A percentile compares a stretch with the other conserved stretches of the same genome.
phyloP scores from a whole-genome alignment of 495 filamentous ascomycete genomes.

The Lasiosphaeriaceae sp. region DNA sequence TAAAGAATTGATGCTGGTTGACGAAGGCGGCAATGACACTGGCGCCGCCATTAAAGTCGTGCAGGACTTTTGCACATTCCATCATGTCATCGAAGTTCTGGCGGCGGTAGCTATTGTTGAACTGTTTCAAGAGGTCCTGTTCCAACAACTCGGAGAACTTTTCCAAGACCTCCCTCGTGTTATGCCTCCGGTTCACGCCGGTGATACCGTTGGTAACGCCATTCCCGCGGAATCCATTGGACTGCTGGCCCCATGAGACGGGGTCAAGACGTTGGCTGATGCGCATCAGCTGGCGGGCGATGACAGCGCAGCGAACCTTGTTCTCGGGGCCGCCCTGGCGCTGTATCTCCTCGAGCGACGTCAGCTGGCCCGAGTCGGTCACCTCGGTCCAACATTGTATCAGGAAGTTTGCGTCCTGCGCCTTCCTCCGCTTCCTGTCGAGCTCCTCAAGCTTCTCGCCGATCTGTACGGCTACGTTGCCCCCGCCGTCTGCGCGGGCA shows the following conservation, averaged over 20 bases:
- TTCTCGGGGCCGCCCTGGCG: slow-evolving; percentile 75
- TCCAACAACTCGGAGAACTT: slow-evolving; percentile 95
- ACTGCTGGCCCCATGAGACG: slow-evolving; percentile 61
- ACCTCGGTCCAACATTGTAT: slow-evolving; percentile 96
- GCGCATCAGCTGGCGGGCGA: slow-evolving; percentile 81
- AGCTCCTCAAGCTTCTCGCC: slow-evolving; percentile 90
- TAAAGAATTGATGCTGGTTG: slow-evolving; percentile 99
- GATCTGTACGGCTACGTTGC: slow-evolving; percentile 88
- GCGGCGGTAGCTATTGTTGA: slow-evolving; percentile 91
- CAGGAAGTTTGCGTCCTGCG: slow-evolving; percentile 88
- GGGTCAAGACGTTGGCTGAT: slow-evolving; percentile 83
- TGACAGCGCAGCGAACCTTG: slow-evolving; percentile 83
- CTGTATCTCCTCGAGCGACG: slow-evolving; percentile 74
- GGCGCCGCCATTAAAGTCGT: slow-evolving; percentile 92
- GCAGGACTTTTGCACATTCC: slow-evolving; percentile 86
- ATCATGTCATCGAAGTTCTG: slow-evolving; percentile 96
- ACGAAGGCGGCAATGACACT: slow-evolving; percentile 95
- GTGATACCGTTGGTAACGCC: slow-evolving; percentile 49
- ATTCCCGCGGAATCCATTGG: slow-evolving; percentile 51
- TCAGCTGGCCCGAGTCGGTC: slow-evolving; percentile 75
- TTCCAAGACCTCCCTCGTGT: slow-evolving; percentile 88
- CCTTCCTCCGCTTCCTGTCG: slow-evolving; percentile 83
- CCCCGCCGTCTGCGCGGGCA: slow-evolving; percentile 61
- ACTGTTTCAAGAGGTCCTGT: slow-evolving; percentile 91
- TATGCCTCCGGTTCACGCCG: slow-evolving; percentile 42